A percentile compares a stretch with the other conserved stretches of the same genome.
phyloP scores from a whole-genome alignment of 225 moss, liverwort and hornwort species.

The Polytrichum formosum region DNA sequence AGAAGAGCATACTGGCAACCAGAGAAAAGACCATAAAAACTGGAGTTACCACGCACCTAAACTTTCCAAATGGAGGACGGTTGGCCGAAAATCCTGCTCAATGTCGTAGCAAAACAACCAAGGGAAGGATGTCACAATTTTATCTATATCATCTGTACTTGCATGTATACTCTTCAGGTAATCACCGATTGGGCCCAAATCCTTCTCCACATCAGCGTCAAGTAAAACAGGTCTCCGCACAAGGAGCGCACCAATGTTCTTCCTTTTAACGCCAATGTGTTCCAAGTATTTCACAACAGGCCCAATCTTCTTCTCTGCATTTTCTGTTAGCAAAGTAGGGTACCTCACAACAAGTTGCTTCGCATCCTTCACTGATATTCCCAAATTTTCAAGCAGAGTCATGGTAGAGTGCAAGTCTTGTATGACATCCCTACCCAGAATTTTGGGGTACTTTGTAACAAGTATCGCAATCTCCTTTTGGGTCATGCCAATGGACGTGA shows the following conservation, averaged over 20 bases:
- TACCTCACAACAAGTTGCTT: slow-evolving; percentile 51
- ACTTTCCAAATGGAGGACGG: slow-evolving; percentile 41
- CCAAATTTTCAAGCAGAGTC: slow-evolving; percentile 26
- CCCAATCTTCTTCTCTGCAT: slow-evolving; percentile 37
- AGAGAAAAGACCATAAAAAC: too few species aligned
- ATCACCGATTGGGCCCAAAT: slow-evolving; percentile 46
- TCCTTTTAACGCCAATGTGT: slow-evolving; percentile 39
- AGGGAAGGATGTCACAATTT: slow-evolving; percentile 62
- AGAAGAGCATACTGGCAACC: too few species aligned
- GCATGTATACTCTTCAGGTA: slow-evolving; percentile 54
- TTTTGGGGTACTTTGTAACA: slow-evolving; percentile 51
- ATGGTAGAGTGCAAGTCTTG: slow-evolving; percentile 37
- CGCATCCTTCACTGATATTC: slow-evolving; percentile 39
- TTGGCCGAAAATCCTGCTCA: slow-evolving; percentile 59
- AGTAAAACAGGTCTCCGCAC: slow-evolving; percentile 48
- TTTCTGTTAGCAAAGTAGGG: slow-evolving; percentile 47
- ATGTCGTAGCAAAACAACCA: slow-evolving; percentile 52
- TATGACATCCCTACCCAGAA: slow-evolving; percentile 42
- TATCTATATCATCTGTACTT: slow-evolving; percentile 56
- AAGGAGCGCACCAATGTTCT: slow-evolving; percentile 44
- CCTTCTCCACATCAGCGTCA: slow-evolving; percentile 59
- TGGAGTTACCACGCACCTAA: slow-evolving; percentile 17
- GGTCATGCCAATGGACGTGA: slow-evolving; percentile 41
- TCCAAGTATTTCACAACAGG: slow-evolving; percentile 41
- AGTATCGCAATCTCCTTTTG: slow-evolving; percentile 50